Conservation (phyloP, 208 protist species). For the Leptomonas pyrrhocoris region DNA sequence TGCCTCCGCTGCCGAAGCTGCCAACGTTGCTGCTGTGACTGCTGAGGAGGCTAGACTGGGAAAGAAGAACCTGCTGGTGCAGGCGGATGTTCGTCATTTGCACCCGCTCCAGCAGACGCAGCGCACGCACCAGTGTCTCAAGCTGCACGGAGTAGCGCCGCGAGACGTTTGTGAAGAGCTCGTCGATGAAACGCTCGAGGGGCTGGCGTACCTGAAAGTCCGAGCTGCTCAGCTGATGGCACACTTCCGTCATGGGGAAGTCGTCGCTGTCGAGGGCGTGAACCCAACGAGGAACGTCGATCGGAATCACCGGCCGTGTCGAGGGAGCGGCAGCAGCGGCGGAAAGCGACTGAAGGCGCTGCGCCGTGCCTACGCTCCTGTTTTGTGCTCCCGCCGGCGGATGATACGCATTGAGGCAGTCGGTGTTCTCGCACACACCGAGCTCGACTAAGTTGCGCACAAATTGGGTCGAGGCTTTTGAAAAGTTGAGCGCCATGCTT, state of each 20-base stretch:
- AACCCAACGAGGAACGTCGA: conserved; percentile 6
- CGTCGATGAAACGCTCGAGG: conserved; percentile 33
- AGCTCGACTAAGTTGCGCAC: conserved; percentile 43
- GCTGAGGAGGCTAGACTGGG: conserved; percentile 9
- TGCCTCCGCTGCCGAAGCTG: conserved; percentile 9
- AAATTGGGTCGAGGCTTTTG: conserved; percentile 31
- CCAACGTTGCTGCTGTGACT: neutral
- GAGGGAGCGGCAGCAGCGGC: conserved; percentile 12
- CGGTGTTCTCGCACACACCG: conserved; percentile 38
- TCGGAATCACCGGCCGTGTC: conserved; percentile 10
- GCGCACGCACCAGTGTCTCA: conserved; percentile 39
- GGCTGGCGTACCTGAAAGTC: conserved; percentile 27
- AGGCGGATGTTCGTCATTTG: conserved; percentile 42
- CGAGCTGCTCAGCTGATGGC: conserved; percentile 45
- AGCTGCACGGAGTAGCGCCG: conserved; percentile 25
- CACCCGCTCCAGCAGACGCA: conserved; percentile 45
- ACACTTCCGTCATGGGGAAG: conserved; percentile 34
- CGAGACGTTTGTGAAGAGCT: conserved; percentile 27
- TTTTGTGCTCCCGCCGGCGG: conserved; percentile 6
- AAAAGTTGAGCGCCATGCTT: conserved; percentile 25
- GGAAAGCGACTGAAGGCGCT: conserved; percentile 2
- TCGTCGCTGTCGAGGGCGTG: conserved; percentile 26
- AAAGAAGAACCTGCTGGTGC: conserved; percentile 18
- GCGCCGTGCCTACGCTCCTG: neutral
- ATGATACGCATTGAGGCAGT: conserved; percentile 42